These are phyloP conservation scores for Herpotrichia juniperi DNA, from an alignment of 2,329 filamentous ascomycete genomes.

Conservation along the genomic window DNA sequence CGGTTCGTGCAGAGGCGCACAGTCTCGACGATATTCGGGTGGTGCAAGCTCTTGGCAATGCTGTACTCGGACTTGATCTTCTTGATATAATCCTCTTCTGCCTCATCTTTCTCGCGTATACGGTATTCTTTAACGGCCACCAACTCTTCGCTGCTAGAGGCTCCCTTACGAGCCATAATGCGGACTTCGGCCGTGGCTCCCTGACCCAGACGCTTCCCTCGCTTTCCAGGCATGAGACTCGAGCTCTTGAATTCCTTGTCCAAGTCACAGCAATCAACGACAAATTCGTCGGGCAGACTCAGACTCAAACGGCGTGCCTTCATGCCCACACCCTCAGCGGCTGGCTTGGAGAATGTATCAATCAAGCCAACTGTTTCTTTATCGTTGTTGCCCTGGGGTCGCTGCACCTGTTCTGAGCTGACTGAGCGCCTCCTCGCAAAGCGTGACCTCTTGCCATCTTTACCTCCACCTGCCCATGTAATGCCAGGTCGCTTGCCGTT, in stretches of 20 bases:
- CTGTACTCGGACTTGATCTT: slow-evolving; percentile 93
- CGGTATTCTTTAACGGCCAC: slow-evolving; percentile 91
- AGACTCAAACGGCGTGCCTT: slow-evolving; percentile 81
- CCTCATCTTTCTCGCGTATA: slow-evolving; percentile 71
- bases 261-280: slow-evolving; percentile 72
- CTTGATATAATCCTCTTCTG: slow-evolving; percentile 76
- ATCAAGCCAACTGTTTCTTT: slow-evolving; percentile 40
- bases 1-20: slow-evolving; percentile 75
- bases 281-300: slow-evolving; percentile 75
- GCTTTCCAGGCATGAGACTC: slow-evolving; percentile 72
- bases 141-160: slow-evolving; percentile 65
- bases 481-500: slow-evolving; percentile 29
- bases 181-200: slow-evolving; percentile 84
- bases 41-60: slow-evolving; percentile 82
- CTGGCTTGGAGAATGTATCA: slow-evolving; percentile 48
- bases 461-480: slow-evolving; percentile 35
- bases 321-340: slow-evolving; percentile 73
- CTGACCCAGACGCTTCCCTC: slow-evolving; percentile 78
- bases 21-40: slow-evolving; percentile 87
- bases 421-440: slow-evolving; percentile 40
- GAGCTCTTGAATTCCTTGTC: slow-evolving; percentile 70
- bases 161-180: slow-evolving; percentile 76
- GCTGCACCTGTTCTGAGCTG: slow-evolving; percentile 40
- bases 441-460: slow-evolving; percentile 25
- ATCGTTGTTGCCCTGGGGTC: slow-evolving; percentile 15